Percentiles rank a stretch among this genome's conserved stretches.
phyloP scores from a whole-genome alignment of 83 land plant genomes.

The Picea engelmannii region DNA sequence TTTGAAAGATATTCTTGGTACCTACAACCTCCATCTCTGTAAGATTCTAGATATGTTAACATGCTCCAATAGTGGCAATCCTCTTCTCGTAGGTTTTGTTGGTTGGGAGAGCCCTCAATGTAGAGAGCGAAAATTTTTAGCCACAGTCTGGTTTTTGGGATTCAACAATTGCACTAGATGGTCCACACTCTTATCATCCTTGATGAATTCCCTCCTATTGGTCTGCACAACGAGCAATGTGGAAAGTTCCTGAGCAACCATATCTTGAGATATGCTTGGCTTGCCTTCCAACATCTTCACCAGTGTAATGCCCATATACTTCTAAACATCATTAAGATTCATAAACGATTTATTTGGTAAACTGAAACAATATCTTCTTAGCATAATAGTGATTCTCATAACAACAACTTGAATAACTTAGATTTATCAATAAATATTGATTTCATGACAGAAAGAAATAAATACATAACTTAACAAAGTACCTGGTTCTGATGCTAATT shows the following conservation, averaged over 20 bases:
- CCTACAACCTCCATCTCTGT: constrained; percentile 60
- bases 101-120: constrained; percentile 44
- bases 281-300: constrained; percentile 75
- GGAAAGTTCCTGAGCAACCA: constrained; percentile 51
- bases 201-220: constrained; percentile 58
- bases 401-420: no score
- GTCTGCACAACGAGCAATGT: constrained; percentile 52
- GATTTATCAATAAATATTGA: no score
- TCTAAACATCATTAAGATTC: no score
- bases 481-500: no score
- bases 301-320: no score
- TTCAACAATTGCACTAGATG: constrained; percentile 70
- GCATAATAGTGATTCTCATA: no score
- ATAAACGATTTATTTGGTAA: no score
- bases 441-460: no score
- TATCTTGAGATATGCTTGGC: constrained; percentile 55
- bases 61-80: constrained; percentile 61
- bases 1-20: constrained; percentile 28
- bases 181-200: constrained; percentile 74
- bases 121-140: constrained; percentile 61
- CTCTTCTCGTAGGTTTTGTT: constrained; percentile 61
- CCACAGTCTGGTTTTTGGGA: constrained; percentile 43
- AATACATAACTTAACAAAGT: no score
- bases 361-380: no score
- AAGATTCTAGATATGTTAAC: constrained; percentile 47